These are phyloP conservation scores for Candida glaebosa DNA, from an alignment of 805 yeast species.

Conservation along the genomic window DNA sequence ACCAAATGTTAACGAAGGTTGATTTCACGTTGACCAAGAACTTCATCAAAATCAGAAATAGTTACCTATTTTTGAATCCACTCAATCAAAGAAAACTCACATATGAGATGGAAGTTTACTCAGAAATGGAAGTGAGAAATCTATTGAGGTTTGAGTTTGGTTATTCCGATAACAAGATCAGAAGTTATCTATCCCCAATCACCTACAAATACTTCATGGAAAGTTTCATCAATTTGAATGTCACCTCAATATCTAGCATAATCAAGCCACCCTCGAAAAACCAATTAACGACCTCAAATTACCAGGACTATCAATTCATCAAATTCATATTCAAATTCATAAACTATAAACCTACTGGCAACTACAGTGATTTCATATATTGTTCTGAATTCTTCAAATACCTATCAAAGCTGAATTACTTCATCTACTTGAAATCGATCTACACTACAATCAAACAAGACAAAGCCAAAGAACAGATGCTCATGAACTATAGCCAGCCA, in stretches of 20 bases:
- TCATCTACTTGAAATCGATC: constrained; percentile 13
- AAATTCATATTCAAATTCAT: constrained; percentile 10
- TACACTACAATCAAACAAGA: constrained; percentile 7
- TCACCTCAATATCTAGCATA: background rate
- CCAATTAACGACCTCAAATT: background rate
- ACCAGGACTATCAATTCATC: constrained; percentile 12
- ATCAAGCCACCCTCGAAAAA: background rate
- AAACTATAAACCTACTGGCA: constrained; percentile 7
- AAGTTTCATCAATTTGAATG: background rate
- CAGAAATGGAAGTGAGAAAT: constrained; percentile 1
- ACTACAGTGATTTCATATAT: constrained; percentile 8
- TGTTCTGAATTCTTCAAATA: constrained; percentile 10
- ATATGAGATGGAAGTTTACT: background rate
- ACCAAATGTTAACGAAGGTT: background rate
- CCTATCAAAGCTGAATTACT: constrained; percentile 10
- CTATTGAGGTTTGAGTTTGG: constrained; percentile 1
- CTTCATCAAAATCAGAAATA: constrained; percentile 8
- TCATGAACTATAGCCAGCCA: constrained; percentile 2
- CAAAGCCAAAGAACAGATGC: constrained; percentile 2
- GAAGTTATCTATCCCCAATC: background rate
- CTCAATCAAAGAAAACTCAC: background rate
- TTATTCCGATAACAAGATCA: background rate
- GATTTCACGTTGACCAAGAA: constrained; percentile 8
- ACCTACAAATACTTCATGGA: background rate
- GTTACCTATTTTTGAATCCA: constrained; percentile 5